phyloP scores from a whole-genome alignment of 176 grass and related monocot species.

The Dendrocalamus sinicus region DNA sequence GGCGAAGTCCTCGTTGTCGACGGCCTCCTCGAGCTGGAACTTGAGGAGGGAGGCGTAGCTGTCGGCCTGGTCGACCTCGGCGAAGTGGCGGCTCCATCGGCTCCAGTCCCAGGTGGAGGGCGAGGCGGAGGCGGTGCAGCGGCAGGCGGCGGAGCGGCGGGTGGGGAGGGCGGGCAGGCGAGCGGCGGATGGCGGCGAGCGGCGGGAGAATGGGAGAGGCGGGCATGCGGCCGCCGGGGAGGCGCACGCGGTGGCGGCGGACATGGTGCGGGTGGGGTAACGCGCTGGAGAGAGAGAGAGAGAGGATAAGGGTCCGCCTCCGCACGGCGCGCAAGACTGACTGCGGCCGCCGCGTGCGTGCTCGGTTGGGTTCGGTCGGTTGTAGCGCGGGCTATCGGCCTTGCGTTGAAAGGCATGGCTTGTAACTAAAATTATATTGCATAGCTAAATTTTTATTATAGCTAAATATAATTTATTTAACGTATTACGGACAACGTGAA shows the following conservation, averaged over 20 bases:
- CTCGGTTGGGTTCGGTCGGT: no score
- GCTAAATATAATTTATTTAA: no score
- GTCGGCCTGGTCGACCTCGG: conserved; percentile 81
- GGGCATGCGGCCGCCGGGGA: conserved; percentile 56
- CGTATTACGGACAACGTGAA: no score
- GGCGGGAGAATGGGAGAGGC: conserved; percentile 32
- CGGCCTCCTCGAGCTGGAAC: conserved; percentile 97
- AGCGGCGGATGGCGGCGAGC: conserved; percentile 42
- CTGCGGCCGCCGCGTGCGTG: no score
- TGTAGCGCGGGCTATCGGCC: no score
- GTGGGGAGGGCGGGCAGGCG: conserved; percentile 6
- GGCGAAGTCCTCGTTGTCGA: conserved; percentile 83
- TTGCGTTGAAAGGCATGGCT: no score
- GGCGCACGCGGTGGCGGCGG: conserved; percentile 45
- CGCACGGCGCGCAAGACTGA: background rate
- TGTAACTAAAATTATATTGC: no score
- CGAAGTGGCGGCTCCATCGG: conserved; percentile 86
- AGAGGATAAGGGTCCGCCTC: conserved; percentile 3
- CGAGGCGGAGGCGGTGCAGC: conserved; percentile 42
- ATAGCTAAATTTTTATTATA: no score
- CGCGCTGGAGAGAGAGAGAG: background rate
- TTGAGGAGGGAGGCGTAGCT: conserved; percentile 79
- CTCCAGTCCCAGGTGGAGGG: conserved; percentile 80
- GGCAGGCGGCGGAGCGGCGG: conserved; percentile 34
- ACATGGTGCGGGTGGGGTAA: background rate